Base-by-base conservation (phyloP, 2,329 filamentous ascomycete genomes). In the Diaporthe batatas region DNA sequence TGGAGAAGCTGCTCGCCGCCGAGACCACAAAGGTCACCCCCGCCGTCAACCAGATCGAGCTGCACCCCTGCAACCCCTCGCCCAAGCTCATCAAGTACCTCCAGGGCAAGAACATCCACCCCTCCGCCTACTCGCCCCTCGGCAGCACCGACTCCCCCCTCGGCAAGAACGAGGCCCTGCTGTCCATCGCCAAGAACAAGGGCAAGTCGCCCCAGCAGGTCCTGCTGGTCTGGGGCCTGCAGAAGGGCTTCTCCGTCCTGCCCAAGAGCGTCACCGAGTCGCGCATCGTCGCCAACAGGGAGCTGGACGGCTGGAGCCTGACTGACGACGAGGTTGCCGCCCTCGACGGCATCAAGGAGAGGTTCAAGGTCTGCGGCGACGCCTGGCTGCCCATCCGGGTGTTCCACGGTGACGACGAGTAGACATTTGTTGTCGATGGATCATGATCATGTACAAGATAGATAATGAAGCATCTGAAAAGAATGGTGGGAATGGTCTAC, bases 331-430 rank as follows among this genome's bases (percentile, higher is more conserved):
- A 97, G 85, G 82, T 96, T 67, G 86, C 88, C 77, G 85, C 89
- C 82, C 86, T 97, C 65, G 90, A 90, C 78, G n/a, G 84, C 78
- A 87, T 96, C 70, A 86, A 89, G 78, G 92, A 93, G 74, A 90
- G 94, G 67, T 96, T 95, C 88, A 97, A 95, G 89, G 91, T 94
- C 75, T 96, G 93, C 79, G 88, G 88, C 47, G 94, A 96, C 80
- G 83, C 80, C 36, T 96, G 92, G 91, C 80, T 94, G 78, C 93
- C 93, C 0, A 82, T 93, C 74, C 92, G 91, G 87, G 93, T 96
- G 47, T 96, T 96, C 87, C 94, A 94, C 80, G 93, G 92, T 10
- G 93, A 95, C 78, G 92, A 95, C 79, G 93, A 95, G 85, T 95
- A 90, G 67, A 21, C 3, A 1, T 18, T 3, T 3, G 1, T 3